Conservation (phyloP, 768 basidiomycete genomes). For the Tephrocybe sp. region DNA sequence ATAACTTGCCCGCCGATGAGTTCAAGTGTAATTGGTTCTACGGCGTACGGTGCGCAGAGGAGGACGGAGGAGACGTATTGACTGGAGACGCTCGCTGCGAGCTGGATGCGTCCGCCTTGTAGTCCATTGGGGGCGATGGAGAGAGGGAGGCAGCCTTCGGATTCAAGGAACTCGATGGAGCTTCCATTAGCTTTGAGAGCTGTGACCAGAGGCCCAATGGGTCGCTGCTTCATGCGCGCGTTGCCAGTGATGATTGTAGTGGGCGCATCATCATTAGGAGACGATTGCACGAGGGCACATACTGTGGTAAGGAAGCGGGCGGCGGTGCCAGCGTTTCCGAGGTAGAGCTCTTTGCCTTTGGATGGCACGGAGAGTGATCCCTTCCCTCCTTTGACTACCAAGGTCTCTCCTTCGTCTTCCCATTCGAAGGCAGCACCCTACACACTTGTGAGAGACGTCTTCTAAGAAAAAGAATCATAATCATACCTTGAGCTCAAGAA, state of each 20-base stretch:
- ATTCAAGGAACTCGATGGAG: constrained; percentile 73
- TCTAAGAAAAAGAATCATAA: constrained; percentile 3
- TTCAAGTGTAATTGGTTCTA: constrained; percentile 79
- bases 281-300: constrained; percentile 75
- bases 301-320: constrained; percentile 97
- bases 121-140: constrained; percentile 82
- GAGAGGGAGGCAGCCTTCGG: constrained; percentile 83
- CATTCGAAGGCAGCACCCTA: constrained; percentile 91
- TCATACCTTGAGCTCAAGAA: constrained; percentile 79
- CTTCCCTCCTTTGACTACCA: constrained; percentile 85
- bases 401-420: constrained; percentile 95
- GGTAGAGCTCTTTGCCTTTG: constrained; percentile 85
- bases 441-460: constrained; percentile 1
- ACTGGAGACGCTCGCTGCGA: constrained; percentile 92
- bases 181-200: constrained; percentile 83
- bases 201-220: constrained; percentile 92
- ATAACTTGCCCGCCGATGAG: constrained; percentile 94
- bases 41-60: constrained; percentile 93
- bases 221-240: constrained; percentile 97
- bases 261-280: constrained; percentile 34
- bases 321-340: constrained; percentile 96
- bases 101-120: constrained; percentile 74
- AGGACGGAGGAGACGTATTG: constrained; percentile 99
- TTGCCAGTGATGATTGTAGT: constrained; percentile 92
- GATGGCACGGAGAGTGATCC: constrained; percentile 77